These are phyloP conservation scores for Rubroshorea leprosula DNA, from an alignment of 345 rosid species.

Conservation along the genomic window DNA sequence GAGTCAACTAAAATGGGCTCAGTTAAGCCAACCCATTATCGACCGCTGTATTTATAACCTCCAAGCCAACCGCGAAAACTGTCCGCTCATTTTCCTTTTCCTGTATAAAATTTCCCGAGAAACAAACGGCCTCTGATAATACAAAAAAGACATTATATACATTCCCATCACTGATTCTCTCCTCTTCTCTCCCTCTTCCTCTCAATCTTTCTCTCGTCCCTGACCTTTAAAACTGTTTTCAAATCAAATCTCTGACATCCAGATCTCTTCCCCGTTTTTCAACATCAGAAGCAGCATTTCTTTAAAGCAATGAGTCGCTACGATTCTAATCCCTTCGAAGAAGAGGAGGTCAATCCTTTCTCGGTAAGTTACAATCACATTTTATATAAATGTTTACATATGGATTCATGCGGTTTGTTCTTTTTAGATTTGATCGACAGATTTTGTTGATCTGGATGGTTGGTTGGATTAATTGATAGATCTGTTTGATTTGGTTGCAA, in stretches of 20 bases:
- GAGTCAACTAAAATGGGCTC: too few species aligned
- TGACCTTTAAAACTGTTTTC: not conserved
- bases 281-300: not conserved
- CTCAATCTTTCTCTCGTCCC: not conserved
- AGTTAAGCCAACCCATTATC: too few species aligned
- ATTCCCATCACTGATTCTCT: too few species aligned
- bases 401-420: not conserved
- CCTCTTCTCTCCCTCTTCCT: too few species aligned
- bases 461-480: constrained; percentile 12
- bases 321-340: constrained; percentile 78
- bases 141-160: not conserved
- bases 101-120: too few species aligned
- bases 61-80: too few species aligned
- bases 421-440: not conserved
- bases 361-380: constrained; percentile 45
- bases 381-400: not conserved
- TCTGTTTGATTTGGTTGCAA: constrained; percentile 7
- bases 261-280: constrained; percentile 19
- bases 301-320: constrained; percentile 46
- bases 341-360: constrained; percentile 85
- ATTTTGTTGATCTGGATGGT: constrained; percentile 1
- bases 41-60: too few species aligned
- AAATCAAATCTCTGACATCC: not conserved
- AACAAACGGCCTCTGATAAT: too few species aligned
- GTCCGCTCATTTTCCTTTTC: too few species aligned